phyloP scores from a whole-genome alignment of 1,284 basidiomycete genomes.

The Thelephora terrestris region DNA sequence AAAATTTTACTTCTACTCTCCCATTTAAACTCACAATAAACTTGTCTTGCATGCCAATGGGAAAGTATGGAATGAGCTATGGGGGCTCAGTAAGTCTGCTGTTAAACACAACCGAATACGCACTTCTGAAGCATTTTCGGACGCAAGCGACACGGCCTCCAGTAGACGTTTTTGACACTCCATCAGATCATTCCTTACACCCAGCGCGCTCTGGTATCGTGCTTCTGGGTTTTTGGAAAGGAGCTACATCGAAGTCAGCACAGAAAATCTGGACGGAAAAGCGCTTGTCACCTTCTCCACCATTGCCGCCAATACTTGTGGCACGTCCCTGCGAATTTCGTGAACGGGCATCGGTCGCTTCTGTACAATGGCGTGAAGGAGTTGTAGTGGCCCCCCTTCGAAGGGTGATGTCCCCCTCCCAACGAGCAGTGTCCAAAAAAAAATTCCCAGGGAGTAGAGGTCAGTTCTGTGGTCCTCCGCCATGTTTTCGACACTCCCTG shows the following conservation, averaged over 20 bases:
- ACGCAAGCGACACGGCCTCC: constrained; percentile 42
- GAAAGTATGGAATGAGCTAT: constrained; percentile 57
- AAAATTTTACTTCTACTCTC: not conserved
- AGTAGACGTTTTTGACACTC: constrained; percentile 56
- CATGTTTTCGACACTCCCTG: constrained; percentile 57
- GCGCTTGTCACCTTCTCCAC: constrained; percentile 44
- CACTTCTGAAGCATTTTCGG: constrained; percentile 49
- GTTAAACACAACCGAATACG: constrained; percentile 5
- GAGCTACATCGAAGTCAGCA: constrained; percentile 27
- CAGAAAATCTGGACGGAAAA: not conserved
- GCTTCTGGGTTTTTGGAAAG: constrained; percentile 53
- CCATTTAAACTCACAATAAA: constrained; percentile 35
- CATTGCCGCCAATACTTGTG: constrained; percentile 57
- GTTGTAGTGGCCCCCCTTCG: constrained; percentile 56
- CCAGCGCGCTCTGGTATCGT: constrained; percentile 61
- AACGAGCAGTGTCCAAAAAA: constrained; percentile 62
- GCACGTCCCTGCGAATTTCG: constrained; percentile 61
- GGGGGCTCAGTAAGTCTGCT: not conserved
- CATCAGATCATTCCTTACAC: constrained; percentile 52
- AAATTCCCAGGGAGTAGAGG: constrained; percentile 56
- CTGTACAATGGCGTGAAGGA: constrained; percentile 59
- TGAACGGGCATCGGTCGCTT: constrained; percentile 63
- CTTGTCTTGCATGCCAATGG: constrained; percentile 51
- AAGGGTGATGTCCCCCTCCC: constrained; percentile 61
- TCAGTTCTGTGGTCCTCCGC: constrained; percentile 63